Percentiles rank a stretch among this genome's conserved stretches.
phyloP scores from a whole-genome alignment of 2,329 filamentous ascomycete species.

The Cadophora luteo-olivacea region DNA sequence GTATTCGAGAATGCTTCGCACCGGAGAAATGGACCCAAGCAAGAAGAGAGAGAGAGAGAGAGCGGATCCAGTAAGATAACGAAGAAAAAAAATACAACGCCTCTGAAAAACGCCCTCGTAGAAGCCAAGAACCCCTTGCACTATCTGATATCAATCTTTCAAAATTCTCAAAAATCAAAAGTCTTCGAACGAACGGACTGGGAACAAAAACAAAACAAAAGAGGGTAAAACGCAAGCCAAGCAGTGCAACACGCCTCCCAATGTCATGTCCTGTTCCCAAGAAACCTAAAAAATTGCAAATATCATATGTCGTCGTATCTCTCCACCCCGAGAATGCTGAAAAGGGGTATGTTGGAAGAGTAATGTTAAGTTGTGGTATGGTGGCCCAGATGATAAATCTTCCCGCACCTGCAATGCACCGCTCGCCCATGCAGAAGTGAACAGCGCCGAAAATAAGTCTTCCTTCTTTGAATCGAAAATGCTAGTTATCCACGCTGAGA shows the following conservation, averaged over 20 bases:
- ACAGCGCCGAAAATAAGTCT: slow-evolving; percentile 3
- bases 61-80: background rate
- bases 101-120: background rate
- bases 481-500: slow-evolving; percentile 52
- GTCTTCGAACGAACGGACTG: background rate
- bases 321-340: background rate
- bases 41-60: background rate
- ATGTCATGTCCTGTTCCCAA: slow-evolving; percentile 21
- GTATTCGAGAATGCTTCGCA: background rate
- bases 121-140: background rate
- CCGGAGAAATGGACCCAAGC: background rate
- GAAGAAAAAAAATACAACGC: background rate
- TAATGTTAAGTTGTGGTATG: background rate
- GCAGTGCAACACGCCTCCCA: background rate
- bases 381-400: slow-evolving; percentile 39
- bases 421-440: slow-evolving; percentile 23
- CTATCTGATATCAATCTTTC: background rate
- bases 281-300: slow-evolving; percentile 5
- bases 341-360: background rate
- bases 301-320: slow-evolving; percentile 42
- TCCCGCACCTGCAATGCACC: slow-evolving; percentile 25
- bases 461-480: slow-evolving; percentile 7
- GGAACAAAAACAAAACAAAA: background rate
- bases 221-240: background rate
- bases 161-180: background rate